phyloP scores from a whole-genome alignment of 768 basidiomycete species.

The Tulasnella sp. region DNA sequence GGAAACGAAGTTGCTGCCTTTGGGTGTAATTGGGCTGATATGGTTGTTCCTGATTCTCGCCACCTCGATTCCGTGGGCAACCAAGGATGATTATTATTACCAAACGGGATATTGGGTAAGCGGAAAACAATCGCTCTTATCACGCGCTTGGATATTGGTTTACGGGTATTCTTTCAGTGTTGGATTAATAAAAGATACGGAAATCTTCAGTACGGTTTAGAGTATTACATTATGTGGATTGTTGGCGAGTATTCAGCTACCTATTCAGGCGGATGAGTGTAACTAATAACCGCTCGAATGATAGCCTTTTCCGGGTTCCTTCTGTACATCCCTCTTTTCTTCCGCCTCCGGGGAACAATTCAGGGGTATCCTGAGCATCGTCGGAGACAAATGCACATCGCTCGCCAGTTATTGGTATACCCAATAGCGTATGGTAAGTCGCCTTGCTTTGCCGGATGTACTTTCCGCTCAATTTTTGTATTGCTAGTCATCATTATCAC shows the following conservation, averaged over 20 bases:
- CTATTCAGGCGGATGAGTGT: no score
- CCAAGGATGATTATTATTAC: not conserved
- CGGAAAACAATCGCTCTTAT: not conserved
- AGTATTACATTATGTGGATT: conserved; percentile 53
- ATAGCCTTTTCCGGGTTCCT: conserved; percentile 39
- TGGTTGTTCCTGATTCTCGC: conserved; percentile 42
- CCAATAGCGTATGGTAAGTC: conserved; percentile 6
- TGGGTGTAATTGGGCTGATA: conserved; percentile 38
- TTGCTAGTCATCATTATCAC: conserved; percentile 32
- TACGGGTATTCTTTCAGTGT: conserved; percentile 37
- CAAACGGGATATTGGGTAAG: not conserved
- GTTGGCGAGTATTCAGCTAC: conserved; percentile 31
- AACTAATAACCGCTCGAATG: not conserved
- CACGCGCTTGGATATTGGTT: not conserved
- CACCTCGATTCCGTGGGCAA: not conserved
- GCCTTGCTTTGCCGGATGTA: not conserved
- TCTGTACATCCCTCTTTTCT: conserved; percentile 46
- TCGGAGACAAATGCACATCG: not conserved
- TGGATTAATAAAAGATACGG: conserved; percentile 44
- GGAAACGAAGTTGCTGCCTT: conserved; percentile 36
- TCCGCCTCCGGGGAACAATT: conserved; percentile 36
- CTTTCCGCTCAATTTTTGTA: not conserved
- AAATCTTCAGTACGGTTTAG: conserved; percentile 44
- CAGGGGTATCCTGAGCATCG: not conserved
- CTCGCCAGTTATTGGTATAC: conserved; percentile 1